phyloP scores from a whole-genome alignment of 2,329 filamentous ascomycete species.

The Trichoderma hamatum region DNA sequence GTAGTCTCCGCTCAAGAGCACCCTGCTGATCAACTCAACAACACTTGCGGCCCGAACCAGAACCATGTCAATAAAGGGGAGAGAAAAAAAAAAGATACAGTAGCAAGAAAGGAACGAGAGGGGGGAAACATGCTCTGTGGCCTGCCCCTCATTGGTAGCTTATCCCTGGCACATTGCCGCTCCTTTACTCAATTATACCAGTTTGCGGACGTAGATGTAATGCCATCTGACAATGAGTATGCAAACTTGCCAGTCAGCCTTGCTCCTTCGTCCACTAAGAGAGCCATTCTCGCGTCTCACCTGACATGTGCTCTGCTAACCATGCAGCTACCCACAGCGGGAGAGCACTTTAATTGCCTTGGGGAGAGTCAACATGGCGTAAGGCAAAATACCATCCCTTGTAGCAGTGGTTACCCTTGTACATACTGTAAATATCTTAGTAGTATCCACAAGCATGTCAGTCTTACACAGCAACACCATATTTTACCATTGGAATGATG shows the following conservation, averaged over 20 bases:
- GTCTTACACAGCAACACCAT: neutral
- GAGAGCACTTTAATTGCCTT: neutral
- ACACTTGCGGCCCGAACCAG: neutral
- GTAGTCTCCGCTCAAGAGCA: neutral
- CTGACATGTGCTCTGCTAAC: constrained; percentile 8
- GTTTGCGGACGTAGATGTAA: neutral
- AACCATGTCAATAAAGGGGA: neutral
- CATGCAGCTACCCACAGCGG: neutral
- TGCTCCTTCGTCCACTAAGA: neutral
- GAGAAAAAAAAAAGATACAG: neutral
- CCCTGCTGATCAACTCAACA: neutral
- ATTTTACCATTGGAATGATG: neutral
- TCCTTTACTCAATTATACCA: neutral
- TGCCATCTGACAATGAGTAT: constrained; percentile 18
- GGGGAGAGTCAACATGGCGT: neutral
- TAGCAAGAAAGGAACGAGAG: neutral
- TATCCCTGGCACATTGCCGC: neutral
- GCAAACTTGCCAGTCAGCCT: constrained; percentile 6
- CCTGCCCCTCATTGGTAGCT: neutral
- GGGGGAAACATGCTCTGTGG: neutral
- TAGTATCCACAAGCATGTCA: neutral
- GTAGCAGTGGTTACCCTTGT: neutral
- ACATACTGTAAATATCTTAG: neutral
- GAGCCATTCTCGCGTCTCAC: neutral
- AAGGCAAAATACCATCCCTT: neutral